Base-by-base conservation (phyloP, 2,329 filamentous ascomycete species). In the Arthrobotrys iridis region DNA sequence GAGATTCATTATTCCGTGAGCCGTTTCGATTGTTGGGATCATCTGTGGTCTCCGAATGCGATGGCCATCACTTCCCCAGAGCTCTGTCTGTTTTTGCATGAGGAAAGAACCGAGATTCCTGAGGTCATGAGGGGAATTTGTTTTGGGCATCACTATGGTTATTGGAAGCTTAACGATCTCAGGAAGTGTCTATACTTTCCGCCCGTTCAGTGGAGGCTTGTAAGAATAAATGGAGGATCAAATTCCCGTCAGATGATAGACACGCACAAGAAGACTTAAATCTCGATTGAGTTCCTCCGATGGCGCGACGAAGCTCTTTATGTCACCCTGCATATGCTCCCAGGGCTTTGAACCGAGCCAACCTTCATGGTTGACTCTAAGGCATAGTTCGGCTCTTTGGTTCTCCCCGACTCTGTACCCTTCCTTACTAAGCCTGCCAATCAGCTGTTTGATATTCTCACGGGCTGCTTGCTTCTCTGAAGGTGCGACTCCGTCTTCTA, bases 401-500 rank as follows among this genome's bases (percentile, higher is more conserved):
- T 75, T 75, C 48, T 75, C 71, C 11, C 71, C 71, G 11, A 26
- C 20, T 30, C 15, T 28, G 37, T 75, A 75, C 13, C 71, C 71
- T 43, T 75, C 63, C 3, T 7, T 30, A 2, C 8, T 11, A 4
- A 75, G 57, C 20, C 71, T 63, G 4, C 37, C 15, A 3, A 67
- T 20, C 22, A 75, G 18, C 24, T 43, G 13, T 15, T 30, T 30
- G 22, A 75, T 50, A 33, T 75, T 75, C n/a, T 59, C 15, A 33
- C 71, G 63, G 6, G 71, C 71, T 10, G 4, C 15, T 2, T 43
- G 10, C 26, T 59, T 75, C 33, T 64, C 3, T 10, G 57, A 68
- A n/a, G 37, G 33, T 10, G 63, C 71, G 10, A 75, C 71, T 6
- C 71, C 71, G 24, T 75, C 71, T 48, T 75, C 71, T 2, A 75